Evolutionary conservation across 495 filamentous ascomycete species (phyloP).

Genomic region (Neurospora sp.): DNA sequence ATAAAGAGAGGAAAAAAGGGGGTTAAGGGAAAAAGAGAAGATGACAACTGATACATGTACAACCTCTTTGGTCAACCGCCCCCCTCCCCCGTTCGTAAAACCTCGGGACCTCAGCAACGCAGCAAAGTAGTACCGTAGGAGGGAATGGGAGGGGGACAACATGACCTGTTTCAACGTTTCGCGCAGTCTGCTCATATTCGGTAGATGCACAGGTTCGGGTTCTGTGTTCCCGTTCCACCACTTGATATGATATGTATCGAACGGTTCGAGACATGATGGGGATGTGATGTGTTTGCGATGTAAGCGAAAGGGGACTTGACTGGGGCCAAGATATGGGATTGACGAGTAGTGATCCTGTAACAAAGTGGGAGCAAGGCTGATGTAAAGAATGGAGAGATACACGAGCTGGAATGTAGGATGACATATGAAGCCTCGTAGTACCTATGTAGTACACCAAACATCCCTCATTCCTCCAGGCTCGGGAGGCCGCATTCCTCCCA

Average conservation of each 20-base stretch:
- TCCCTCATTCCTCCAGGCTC: neutral
- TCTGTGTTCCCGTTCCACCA: neutral
- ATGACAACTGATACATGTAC: neutral
- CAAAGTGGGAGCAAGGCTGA: neutral
- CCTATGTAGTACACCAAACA: neutral
- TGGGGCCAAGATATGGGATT: neutral
- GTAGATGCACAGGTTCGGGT: neutral
- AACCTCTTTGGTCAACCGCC: neutral
- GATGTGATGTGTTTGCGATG: neutral
- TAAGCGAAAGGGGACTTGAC: neutral
- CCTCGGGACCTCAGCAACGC: neutral
- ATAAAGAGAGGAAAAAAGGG: neutral
- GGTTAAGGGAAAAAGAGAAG: neutral
- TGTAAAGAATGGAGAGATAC: neutral
- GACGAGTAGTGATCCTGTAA: neutral
- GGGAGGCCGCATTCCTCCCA: neutral
- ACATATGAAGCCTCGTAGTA: neutral
- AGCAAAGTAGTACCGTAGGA: neutral
- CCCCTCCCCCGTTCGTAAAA: neutral
- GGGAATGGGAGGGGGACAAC: neutral
- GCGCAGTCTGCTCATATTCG: neutral
- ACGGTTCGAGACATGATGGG: neutral
- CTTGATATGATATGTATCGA: neutral
- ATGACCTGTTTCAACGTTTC: neutral
- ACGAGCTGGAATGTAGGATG: neutral